A percentile compares a stretch with the other conserved stretches of the same genome.
phyloP scores from a whole-genome alignment of 768 basidiomycete species.

The Hysterangium stoloniferum region DNA sequence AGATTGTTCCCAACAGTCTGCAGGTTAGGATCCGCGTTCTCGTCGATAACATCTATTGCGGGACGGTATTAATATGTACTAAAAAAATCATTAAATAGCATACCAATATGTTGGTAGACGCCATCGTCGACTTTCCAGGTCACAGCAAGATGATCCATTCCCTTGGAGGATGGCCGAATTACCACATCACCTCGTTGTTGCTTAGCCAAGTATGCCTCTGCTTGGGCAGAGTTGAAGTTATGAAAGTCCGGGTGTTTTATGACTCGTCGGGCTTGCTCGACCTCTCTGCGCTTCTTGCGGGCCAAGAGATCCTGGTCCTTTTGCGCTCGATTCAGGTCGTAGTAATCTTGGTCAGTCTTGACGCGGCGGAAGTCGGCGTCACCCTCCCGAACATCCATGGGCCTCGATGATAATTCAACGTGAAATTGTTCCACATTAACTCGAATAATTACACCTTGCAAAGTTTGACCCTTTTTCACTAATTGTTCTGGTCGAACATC shows the following conservation, averaged over 20 bases:
- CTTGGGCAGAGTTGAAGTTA: slow-evolving; percentile 84
- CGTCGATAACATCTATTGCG: slow-evolving; percentile 66
- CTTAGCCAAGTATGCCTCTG: slow-evolving; percentile 81
- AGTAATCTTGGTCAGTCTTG: slow-evolving; percentile 44
- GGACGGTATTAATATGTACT: slow-evolving; percentile 1
- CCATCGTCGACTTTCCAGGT: slow-evolving; percentile 99
- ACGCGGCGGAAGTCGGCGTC: slow-evolving; percentile 57
- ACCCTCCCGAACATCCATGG: slow-evolving; percentile 49
- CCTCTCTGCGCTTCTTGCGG: slow-evolving; percentile 80
- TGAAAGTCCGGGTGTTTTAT: slow-evolving; percentile 99
- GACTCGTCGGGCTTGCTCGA: slow-evolving; percentile 69
- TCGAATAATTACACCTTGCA: slow-evolving; percentile 72
- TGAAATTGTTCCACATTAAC: slow-evolving; percentile 58
- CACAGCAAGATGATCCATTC: slow-evolving; percentile 85
- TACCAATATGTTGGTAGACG: slow-evolving; percentile 94
- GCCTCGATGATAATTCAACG: slow-evolving; percentile 70
- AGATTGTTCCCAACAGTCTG: slow-evolving; percentile 57
- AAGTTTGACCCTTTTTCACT: slow-evolving; percentile 70
- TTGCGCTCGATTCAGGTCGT: slow-evolving; percentile 57
- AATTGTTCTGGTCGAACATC: slow-evolving; percentile 35
- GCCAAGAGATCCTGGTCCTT: slow-evolving; percentile 66
- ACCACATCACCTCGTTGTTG: slow-evolving; percentile 95
- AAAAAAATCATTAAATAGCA: slow-evolving; percentile 19
- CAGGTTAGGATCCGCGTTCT: slow-evolving; percentile 66
- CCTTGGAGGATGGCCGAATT: slow-evolving; percentile 93